These are phyloP conservation scores for Barnettozyma hawaiiensis DNA, from an alignment of 1,139 yeast genomes.

Conservation along the genomic window DNA sequence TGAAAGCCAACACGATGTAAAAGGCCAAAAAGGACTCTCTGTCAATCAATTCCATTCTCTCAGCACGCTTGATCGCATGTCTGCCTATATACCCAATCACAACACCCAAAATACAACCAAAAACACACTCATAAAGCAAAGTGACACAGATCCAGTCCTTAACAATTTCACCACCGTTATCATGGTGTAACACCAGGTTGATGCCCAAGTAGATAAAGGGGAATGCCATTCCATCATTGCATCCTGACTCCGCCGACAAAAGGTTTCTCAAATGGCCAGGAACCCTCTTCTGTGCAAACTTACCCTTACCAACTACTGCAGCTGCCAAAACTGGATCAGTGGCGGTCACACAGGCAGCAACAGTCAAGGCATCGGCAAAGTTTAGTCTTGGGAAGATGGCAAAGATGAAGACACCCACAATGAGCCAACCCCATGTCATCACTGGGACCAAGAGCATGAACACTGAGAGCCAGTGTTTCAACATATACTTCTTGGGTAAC, in stretches of 20 bases:
- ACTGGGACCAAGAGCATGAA: conserved; percentile 76
- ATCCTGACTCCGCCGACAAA: conserved; percentile 90
- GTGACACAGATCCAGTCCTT: conserved; percentile 82
- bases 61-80: conserved; percentile 74
- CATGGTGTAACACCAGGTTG: conserved; percentile 59
- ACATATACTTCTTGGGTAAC: conserved; percentile 88
- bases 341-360: conserved; percentile 93
- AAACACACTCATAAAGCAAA: conserved; percentile 78
- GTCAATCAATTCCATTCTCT: conserved; percentile 69
- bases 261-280: conserved; percentile 94
- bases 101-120: conserved; percentile 77
- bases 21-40: conserved; percentile 91
- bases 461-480: conserved; percentile 84
- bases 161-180: conserved; percentile 62
- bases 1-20: conserved; percentile 77
- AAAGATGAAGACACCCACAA: conserved; percentile 85
- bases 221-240: conserved; percentile 98
- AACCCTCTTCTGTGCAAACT: conserved; percentile 83
- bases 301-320: conserved; percentile 97
- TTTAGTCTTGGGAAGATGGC: conserved; percentile 73
- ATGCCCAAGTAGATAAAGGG: conserved; percentile 83
- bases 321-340: conserved; percentile 98
- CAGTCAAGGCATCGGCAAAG: conserved; percentile 70
- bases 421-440: conserved; percentile 91
- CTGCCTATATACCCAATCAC: conserved; percentile 73